Evolutionary conservation across 371 early-diverging fungal species (phyloP).

Genomic region (Fennellomyces sp.): DNA sequence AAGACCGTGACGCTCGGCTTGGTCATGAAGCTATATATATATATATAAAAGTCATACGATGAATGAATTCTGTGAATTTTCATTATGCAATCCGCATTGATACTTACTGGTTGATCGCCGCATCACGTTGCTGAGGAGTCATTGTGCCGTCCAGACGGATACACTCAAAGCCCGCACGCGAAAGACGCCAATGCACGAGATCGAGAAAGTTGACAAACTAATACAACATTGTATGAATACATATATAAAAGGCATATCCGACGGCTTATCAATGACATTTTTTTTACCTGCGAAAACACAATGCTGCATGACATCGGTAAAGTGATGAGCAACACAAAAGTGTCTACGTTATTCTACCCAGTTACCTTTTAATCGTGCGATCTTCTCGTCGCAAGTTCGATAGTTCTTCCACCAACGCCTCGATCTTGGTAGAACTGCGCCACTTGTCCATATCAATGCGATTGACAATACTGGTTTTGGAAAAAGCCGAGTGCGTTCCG

Average conservation of each 20-base stretch:
- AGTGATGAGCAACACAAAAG: no score
- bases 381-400: constrained; percentile 76
- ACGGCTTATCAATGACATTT: no score
- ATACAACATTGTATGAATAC: constrained; percentile 36
- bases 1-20: constrained; percentile 88
- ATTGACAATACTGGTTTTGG: constrained; percentile 85
- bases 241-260: neutral
- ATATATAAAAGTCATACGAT: neutral
- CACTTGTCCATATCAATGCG: constrained; percentile 88
- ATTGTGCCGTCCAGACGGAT: constrained; percentile 95
- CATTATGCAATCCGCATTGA: no score
- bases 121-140: constrained; percentile 82
- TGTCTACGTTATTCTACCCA: no score
- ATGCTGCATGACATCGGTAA: constrained; percentile 36
- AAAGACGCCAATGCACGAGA: constrained; percentile 93
- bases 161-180: constrained; percentile 90
- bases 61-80: neutral
- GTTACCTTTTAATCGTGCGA: constrained; percentile 75
- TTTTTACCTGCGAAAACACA: constrained; percentile 49
- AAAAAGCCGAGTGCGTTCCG: constrained; percentile 35
- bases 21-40: constrained; percentile 66
- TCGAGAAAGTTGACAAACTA: constrained; percentile 96
- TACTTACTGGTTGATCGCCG: constrained; percentile 66
- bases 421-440: constrained; percentile 89
- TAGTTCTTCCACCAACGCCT: constrained; percentile 92